These are phyloP conservation scores for Phlyctochytrium arcticum DNA, from an alignment of 192 early-diverging fungal genomes.

Conservation along the genomic window DNA sequence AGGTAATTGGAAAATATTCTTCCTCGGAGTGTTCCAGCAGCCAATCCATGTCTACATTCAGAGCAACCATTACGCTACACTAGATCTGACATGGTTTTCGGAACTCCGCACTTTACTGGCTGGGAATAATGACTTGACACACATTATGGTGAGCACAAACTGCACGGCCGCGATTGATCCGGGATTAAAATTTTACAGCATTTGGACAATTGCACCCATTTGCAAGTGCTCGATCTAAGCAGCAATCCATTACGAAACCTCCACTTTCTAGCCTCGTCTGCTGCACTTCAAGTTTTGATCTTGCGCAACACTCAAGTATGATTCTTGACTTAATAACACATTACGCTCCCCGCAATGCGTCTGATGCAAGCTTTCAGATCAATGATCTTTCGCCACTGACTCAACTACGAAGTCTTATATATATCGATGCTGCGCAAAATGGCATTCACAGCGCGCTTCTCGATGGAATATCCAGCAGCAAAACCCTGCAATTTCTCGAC, in stretches of 20 bases:
- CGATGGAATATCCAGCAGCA: not conserved
- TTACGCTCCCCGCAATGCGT: too few relatives aligned
- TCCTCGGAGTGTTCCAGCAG: not conserved
- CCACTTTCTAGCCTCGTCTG: not conserved
- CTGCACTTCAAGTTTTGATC: not conserved
- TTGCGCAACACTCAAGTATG: constrained; percentile 9
- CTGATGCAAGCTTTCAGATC: too few relatives aligned
- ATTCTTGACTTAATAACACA: not conserved
- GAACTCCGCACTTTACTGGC: constrained; percentile 15
- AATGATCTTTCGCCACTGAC: too few relatives aligned
- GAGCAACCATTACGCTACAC: constrained; percentile 11
- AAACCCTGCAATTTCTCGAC: constrained; percentile 14
- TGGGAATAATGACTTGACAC: constrained; percentile 9
- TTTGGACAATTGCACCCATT: not conserved
- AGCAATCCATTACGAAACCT: constrained; percentile 1
- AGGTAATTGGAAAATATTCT: constrained; percentile 2
- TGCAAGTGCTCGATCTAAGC: constrained; percentile 8
- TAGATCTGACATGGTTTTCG: constrained; percentile 11
- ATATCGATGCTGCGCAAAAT: constrained; percentile 25
- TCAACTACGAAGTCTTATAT: constrained; percentile 17
- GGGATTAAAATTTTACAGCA: too few relatives aligned
- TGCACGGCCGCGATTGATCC: too few relatives aligned
- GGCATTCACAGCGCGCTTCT: constrained; percentile 3
- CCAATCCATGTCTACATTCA: not conserved
- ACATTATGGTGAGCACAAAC: constrained; percentile 20